phyloP scores from a whole-genome alignment of 306 rosid genomes.

The Cyclanthera cordifolia region DNA sequence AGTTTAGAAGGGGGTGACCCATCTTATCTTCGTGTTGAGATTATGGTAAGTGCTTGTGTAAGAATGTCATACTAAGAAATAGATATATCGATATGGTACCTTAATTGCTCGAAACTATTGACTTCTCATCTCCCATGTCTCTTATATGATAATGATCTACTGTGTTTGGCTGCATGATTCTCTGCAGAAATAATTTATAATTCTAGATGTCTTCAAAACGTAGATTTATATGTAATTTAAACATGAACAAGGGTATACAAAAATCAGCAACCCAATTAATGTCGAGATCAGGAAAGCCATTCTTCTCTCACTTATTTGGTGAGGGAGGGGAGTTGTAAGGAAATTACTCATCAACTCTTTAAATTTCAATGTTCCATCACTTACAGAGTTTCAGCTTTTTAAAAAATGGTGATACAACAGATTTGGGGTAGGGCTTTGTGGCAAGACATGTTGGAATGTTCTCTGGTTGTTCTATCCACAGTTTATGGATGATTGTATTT shows the following conservation, averaged over 20 bases:
- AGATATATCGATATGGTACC: conserved; percentile 1
- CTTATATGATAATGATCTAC: not conserved
- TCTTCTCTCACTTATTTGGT: not conserved
- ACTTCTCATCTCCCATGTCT: not conserved
- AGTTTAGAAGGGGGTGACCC: not conserved
- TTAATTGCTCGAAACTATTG: not conserved
- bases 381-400: conserved; percentile 77
- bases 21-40: not conserved
- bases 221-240: not conserved
- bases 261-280: not conserved
- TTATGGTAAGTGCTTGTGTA: not conserved
- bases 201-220: not conserved
- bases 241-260: not conserved
- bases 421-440: conserved; percentile 71
- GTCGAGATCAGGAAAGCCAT: not conserved
- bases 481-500: conserved; percentile 51
- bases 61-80: not conserved
- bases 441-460: conserved; percentile 75
- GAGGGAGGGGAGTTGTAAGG: not conserved
- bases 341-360: not conserved
- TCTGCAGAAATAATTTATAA: not conserved
- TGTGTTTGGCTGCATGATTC: not conserved
- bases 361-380: conserved; percentile 22
- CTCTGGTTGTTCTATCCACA: conserved; percentile 84
- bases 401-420: conserved; percentile 43